Conservation (phyloP, 331 rosid species). For the Spiraea crenata region DNA sequence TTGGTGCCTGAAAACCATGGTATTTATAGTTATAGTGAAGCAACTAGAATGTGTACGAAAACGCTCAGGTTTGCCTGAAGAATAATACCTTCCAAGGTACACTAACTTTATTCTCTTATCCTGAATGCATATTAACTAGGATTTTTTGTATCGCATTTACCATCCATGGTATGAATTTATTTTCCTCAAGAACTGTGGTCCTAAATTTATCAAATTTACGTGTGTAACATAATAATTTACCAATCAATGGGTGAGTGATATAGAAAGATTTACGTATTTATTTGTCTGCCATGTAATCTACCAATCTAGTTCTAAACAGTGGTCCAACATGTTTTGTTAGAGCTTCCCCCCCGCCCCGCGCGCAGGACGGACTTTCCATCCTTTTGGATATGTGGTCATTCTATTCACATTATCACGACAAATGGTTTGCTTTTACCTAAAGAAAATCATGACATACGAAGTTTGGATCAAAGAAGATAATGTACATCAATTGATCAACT, state of each 20-base stretch:
- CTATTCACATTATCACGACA: slow-evolving; percentile 4
- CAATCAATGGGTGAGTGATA: no score
- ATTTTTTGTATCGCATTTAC: no score
- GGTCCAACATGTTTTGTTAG: slow-evolving; percentile 15
- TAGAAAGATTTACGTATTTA: background rate
- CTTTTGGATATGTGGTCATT: slow-evolving; percentile 15
- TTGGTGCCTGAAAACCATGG: background rate
- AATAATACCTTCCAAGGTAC: background rate
- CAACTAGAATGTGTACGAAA: background rate
- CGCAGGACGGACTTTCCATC: background rate
- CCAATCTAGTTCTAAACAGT: background rate
- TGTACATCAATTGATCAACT: background rate
- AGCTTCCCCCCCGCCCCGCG: no score
- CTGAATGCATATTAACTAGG: background rate
- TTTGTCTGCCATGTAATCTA: background rate
- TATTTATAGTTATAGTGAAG: background rate
- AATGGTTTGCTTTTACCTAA: background rate
- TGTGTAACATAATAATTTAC: no score
- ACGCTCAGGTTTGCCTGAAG: slow-evolving; percentile 1
- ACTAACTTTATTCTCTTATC: slow-evolving; percentile 28
- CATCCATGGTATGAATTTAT: no score
- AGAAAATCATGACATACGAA: background rate
- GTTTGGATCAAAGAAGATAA: background rate
- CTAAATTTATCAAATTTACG: no score
- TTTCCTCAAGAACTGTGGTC: no score